Conservation (phyloP, 139 green algal genomes). For the Micractinium sp. region DNA sequence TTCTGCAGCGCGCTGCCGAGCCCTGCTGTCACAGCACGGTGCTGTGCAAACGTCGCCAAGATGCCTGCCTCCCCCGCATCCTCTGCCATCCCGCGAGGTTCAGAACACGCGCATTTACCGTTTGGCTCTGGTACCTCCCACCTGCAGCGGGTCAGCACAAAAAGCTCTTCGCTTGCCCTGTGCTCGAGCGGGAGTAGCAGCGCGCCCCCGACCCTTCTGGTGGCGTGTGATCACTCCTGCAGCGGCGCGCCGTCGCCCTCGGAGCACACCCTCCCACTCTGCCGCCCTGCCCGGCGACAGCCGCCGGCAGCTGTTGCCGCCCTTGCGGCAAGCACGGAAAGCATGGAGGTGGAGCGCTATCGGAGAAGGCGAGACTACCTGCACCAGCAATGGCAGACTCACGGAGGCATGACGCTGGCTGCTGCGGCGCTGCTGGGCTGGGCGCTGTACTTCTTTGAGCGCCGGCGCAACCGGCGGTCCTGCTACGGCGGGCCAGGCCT, state of each 20-base stretch:
- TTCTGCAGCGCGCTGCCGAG: too few relatives aligned
- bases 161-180: too few relatives aligned
- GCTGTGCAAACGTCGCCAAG: too few relatives aligned
- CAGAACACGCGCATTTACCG: too few relatives aligned
- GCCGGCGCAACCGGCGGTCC: background rate
- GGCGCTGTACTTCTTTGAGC: background rate
- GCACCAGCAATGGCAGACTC: background rate
- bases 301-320: background rate
- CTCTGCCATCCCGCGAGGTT: too few relatives aligned
- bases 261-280: background rate
- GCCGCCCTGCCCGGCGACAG: background rate
- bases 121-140: too few relatives aligned
- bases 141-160: too few relatives aligned
- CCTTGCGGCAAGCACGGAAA: background rate
- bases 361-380: background rate
- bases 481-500: background rate
- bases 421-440: background rate
- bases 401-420: background rate
- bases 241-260: background rate
- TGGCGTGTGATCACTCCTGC: background rate
- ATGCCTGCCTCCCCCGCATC: too few relatives aligned
- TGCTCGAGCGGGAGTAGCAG: too few relatives aligned
- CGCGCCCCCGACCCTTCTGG: too few relatives aligned
- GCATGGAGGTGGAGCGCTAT: background rate
- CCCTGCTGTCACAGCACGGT: too few relatives aligned